Conservation (phyloP, 495 filamentous ascomycete species). For the Gamarada debralockiae region DNA sequence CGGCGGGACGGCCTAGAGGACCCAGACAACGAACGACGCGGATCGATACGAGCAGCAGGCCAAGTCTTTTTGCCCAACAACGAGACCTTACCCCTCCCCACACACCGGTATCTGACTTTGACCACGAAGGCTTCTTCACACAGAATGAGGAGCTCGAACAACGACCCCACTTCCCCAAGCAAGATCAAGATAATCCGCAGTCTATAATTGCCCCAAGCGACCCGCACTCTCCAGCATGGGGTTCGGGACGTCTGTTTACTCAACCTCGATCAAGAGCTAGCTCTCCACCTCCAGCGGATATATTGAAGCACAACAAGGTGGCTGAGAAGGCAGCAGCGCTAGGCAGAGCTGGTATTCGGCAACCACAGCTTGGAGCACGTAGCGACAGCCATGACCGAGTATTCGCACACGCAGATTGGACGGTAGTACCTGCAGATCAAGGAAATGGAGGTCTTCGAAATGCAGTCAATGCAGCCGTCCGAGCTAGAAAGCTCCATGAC, state of each 20-base stretch:
- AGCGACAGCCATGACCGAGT: slow-evolving; percentile 58
- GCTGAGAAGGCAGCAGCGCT: slow-evolving; percentile 45
- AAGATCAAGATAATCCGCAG: slow-evolving; percentile 21
- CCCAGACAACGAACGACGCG: slow-evolving; percentile 25
- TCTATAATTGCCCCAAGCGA: slow-evolving; percentile 48
- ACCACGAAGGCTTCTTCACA: slow-evolving; percentile 62
- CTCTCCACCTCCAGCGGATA: slow-evolving; percentile 64
- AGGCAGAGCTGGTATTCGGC: slow-evolving; percentile 41
- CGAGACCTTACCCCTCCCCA: slow-evolving; percentile 45
- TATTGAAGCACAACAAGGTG: slow-evolving; percentile 60
- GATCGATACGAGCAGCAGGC: slow-evolving; percentile 27
- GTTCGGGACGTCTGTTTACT: slow-evolving; percentile 54
- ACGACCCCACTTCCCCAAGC: slow-evolving; percentile 37
- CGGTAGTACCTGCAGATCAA: slow-evolving; percentile 77
- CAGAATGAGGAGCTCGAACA: slow-evolving; percentile 43
- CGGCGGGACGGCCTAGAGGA: slow-evolving; percentile 17
- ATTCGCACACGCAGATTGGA: slow-evolving; percentile 70
- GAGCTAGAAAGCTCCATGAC: slow-evolving; percentile 59
- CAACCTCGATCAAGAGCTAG: slow-evolving; percentile 71
- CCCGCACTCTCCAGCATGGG: slow-evolving; percentile 68
- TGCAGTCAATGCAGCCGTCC: slow-evolving; percentile 70
- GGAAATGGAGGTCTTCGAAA: slow-evolving; percentile 90
- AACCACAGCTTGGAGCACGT: slow-evolving; percentile 37
- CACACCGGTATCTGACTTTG: slow-evolving; percentile 60
- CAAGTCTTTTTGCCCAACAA: slow-evolving; percentile 38